Percentiles rank a stretch among this genome's conserved stretches.
phyloP scores from a whole-genome alignment of 768 basidiomycete species.

The Agaricus blazei region DNA sequence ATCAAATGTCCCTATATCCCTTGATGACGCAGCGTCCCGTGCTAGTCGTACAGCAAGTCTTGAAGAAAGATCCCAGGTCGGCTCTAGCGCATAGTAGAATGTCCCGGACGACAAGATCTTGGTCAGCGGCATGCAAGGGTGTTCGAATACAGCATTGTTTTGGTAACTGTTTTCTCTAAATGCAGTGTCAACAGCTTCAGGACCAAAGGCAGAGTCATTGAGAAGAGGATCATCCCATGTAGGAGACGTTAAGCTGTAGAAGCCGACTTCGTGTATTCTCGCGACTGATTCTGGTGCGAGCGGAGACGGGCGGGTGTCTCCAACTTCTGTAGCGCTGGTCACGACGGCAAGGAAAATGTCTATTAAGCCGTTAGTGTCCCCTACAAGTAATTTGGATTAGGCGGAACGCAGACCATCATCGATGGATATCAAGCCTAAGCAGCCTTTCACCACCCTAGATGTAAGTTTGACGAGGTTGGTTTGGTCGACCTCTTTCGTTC shows the following conservation, averaged over 20 bases:
- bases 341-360: constrained; percentile 86
- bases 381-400: background rate
- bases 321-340: constrained; percentile 70
- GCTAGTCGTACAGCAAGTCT: constrained; percentile 67
- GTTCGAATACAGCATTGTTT: constrained; percentile 62
- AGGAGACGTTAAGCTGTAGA: constrained; percentile 81
- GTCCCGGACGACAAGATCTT: constrained; percentile 90
- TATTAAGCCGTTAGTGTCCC: constrained; percentile 19
- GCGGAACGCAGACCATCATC: constrained; percentile 49
- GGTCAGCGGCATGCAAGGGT: constrained; percentile 84
- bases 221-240: constrained; percentile 74
- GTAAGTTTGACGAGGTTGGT: constrained; percentile 59
- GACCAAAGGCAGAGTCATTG: constrained; percentile 48
- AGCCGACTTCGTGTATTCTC: constrained; percentile 83
- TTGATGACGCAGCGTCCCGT: constrained; percentile 35
- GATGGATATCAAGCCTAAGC: constrained; percentile 75
- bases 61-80: constrained; percentile 87
- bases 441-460: constrained; percentile 73
- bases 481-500: constrained; percentile 67
- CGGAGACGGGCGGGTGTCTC: constrained; percentile 60
- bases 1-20: constrained; percentile 64
- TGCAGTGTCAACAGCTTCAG: constrained; percentile 48
- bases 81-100: constrained; percentile 86
- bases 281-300: constrained; percentile 62
- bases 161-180: constrained; percentile 42